These are phyloP conservation scores for Fimicolochytrium jonesii DNA, from an alignment of 192 early-diverging fungal species.

Conservation along the genomic window DNA sequence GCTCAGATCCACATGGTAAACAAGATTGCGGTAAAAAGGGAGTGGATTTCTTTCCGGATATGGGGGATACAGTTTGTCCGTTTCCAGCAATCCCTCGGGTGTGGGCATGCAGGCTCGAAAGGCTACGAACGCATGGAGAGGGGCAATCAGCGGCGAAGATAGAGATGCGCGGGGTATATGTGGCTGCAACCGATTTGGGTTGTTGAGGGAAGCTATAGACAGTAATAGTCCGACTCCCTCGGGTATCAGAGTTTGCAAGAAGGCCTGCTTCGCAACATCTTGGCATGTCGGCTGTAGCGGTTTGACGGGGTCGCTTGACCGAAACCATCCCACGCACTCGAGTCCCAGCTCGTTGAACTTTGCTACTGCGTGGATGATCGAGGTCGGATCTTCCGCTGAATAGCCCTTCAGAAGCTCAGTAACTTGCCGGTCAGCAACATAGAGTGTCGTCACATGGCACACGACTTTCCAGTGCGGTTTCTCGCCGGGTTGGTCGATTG, in stretches of 20 bases:
- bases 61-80: conserved; percentile 17
- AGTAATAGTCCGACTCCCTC: conserved; percentile 17
- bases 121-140: conserved; percentile 4
- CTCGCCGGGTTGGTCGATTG: background rate
- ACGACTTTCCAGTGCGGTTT: conserved; percentile 6
- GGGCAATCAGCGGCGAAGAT: conserved; percentile 10
- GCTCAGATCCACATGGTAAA: conserved; percentile 11
- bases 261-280: conserved; percentile 23
- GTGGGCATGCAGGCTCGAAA: conserved; percentile 10
- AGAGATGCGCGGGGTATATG: background rate
- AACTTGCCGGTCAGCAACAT: conserved; percentile 15
- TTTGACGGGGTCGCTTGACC: conserved; percentile 12
- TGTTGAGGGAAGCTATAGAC: conserved; percentile 19
- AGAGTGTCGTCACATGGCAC: conserved; percentile 17
- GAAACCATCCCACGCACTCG: conserved; percentile 29
- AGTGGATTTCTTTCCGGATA: conserved; percentile 18
- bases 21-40: conserved; percentile 16
- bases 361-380: conserved; percentile 11
- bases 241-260: conserved; percentile 19
- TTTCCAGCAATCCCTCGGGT: conserved; percentile 9
- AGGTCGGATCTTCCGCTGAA: conserved; percentile 7
- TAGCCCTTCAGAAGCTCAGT: conserved; percentile 4
- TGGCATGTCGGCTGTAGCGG: conserved; percentile 23
- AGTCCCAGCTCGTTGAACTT: conserved; percentile 17
- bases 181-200: conserved; percentile 23